A percentile compares a stretch with the other conserved stretches of the same genome.
phyloP scores from a whole-genome alignment of 176 grass and related monocot genomes.

The Otatea glauca region DNA sequence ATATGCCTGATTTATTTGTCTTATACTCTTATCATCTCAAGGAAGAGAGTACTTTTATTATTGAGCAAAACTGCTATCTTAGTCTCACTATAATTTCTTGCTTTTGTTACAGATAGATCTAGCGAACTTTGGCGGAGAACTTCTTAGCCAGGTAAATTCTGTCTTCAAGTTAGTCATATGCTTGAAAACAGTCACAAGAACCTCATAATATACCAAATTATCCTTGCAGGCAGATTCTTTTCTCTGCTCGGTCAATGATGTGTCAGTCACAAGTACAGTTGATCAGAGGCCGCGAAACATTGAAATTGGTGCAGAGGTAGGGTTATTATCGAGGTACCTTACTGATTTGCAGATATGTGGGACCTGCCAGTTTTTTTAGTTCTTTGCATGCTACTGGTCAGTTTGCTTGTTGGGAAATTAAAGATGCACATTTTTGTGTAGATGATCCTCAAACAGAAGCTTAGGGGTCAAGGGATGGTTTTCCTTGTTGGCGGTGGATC shows the following conservation, averaged over 20 bases:
- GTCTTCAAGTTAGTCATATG: constrained; percentile 20
- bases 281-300: constrained; percentile 73
- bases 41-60: not conserved
- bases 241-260: constrained; percentile 88
- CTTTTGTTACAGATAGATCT: constrained; percentile 71
- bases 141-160: constrained; percentile 77
- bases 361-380: constrained; percentile 1
- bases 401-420: constrained; percentile 42
- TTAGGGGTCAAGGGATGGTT: constrained; percentile 89
- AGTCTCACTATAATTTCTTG: constrained; percentile 30
- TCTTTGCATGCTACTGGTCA: constrained; percentile 5
- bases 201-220: constrained; percentile 29
- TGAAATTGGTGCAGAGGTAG: constrained; percentile 91
- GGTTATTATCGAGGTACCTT: constrained; percentile 22
- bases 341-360: constrained; percentile 21
- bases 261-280: constrained; percentile 65
- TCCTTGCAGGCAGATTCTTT: constrained; percentile 74
- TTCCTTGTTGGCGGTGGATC: constrained; percentile 92
- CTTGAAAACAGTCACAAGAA: constrained; percentile 7
- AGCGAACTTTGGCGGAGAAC: constrained; percentile 82
- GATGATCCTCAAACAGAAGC: constrained; percentile 93
- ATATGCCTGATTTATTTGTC: not conserved
- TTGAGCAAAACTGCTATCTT: not conserved
- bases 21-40: constrained; percentile 14
- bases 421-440: constrained; percentile 32